Conservation (phyloP, 192 early-diverging fungal species). For the Martensiomyces pterosporus region DNA sequence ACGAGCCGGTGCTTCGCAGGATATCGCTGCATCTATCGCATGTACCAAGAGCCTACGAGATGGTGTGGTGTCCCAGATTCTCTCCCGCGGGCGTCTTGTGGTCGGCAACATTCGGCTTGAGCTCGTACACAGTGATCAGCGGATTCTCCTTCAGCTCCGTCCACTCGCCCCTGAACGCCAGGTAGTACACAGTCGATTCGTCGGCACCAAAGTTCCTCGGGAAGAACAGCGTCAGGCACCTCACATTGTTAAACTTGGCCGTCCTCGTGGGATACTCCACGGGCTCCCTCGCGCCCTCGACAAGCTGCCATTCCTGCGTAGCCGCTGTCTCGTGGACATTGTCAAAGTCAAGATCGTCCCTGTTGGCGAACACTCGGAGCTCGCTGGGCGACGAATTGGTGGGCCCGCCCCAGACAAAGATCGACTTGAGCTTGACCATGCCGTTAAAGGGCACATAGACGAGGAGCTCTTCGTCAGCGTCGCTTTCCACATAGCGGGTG, state of each 20-base stretch:
- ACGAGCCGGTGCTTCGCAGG: no score
- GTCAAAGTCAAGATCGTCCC: slow-evolving; percentile 89
- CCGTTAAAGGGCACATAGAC: slow-evolving; percentile 89
- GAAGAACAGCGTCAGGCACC: slow-evolving; percentile 79
- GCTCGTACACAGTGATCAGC: slow-evolving; percentile 70
- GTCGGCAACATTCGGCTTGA: slow-evolving; percentile 67
- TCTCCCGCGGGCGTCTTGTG: slow-evolving; percentile 60
- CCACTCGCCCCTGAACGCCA: slow-evolving; percentile 93
- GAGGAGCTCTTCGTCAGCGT: slow-evolving; percentile 89
- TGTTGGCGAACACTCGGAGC: slow-evolving; percentile 87
- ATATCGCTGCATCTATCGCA: no score
- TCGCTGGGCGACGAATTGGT: slow-evolving; percentile 59
- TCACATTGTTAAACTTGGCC: slow-evolving; percentile 73
- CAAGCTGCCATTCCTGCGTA: slow-evolving; percentile 81
- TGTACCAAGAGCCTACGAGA: no score
- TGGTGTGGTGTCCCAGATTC: slow-evolving; percentile 35
- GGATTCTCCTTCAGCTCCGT: slow-evolving; percentile 66
- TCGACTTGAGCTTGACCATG: slow-evolving; percentile 85
- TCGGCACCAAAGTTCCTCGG: slow-evolving; percentile 74
- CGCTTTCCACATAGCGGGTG: slow-evolving; percentile 66
- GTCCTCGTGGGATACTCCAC: slow-evolving; percentile 64
- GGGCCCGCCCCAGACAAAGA: slow-evolving; percentile 67
- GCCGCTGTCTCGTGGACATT: slow-evolving; percentile 61
- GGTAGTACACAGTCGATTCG: slow-evolving; percentile 66
- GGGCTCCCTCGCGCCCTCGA: slow-evolving; percentile 52